These are phyloP conservation scores for Aspergillus kassunensis DNA, from an alignment of 495 filamentous ascomycete species.

Conservation along the genomic window DNA sequence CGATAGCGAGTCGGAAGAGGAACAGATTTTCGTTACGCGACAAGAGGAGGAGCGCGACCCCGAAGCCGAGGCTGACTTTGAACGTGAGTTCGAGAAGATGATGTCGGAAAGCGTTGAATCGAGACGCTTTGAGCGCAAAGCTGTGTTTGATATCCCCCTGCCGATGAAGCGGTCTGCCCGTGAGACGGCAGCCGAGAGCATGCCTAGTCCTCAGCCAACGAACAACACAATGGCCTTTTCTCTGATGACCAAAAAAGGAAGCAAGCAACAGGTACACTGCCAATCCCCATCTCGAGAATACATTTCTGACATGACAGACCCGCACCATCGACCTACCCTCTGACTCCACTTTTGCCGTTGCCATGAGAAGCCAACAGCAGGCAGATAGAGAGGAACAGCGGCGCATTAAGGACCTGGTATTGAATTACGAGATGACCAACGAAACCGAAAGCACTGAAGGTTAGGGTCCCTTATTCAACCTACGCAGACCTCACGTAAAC, in stretches of 20 bases:
- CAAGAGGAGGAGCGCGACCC: conserved; percentile 89
- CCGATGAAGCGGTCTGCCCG: conserved; percentile 77
- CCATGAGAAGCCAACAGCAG: conserved; percentile 91
- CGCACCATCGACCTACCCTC: conserved; percentile 92
- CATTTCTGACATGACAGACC: conserved; percentile 52
- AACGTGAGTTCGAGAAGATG: conserved; percentile 96
- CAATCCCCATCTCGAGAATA: background rate
- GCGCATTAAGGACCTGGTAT: conserved; percentile 93
- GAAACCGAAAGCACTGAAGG: conserved; percentile 71
- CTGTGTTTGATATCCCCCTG: conserved; percentile 87
- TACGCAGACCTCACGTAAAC: background rate
- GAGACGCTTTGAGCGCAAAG: conserved; percentile 89
- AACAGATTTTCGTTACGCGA: conserved; percentile 84
- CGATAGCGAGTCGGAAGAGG: conserved; percentile 63
- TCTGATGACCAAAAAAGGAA: conserved; percentile 91
- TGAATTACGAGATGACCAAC: conserved; percentile 89
- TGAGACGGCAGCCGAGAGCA: conserved; percentile 46
- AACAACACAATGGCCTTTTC: conserved; percentile 87
- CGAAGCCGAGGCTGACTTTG: conserved; percentile 93
- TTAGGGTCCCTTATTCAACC: too few species aligned
- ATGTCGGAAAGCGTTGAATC: conserved; percentile 96
- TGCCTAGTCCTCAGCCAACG: conserved; percentile 31
- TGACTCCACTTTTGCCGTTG: conserved; percentile 89
- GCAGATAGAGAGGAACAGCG: conserved; percentile 95
- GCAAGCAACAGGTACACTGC: conserved; percentile 76